Conservation (phyloP, 257 asterid species). For the Vinca minor region DNA sequence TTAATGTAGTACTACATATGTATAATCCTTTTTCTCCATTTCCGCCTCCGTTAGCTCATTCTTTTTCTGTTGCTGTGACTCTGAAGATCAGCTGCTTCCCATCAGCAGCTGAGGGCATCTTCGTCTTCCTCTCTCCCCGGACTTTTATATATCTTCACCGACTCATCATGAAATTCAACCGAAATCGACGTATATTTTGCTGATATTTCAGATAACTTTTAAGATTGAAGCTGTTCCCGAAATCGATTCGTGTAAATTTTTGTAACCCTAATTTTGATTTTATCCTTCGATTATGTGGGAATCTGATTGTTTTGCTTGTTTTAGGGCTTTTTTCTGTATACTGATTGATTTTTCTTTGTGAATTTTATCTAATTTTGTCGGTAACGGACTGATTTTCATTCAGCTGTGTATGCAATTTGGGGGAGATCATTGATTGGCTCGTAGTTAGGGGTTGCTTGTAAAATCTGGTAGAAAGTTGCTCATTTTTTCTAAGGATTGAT, state of each 20-base stretch:
- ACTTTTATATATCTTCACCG: slow-evolving; percentile 1
- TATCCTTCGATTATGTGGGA: slow-evolving; percentile 2
- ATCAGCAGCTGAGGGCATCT: slow-evolving; percentile 12
- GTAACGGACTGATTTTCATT: background rate
- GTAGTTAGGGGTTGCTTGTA: background rate
- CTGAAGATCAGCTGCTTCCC: slow-evolving; percentile 2
- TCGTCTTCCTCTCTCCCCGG: background rate
- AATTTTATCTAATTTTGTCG: slow-evolving; percentile 1
- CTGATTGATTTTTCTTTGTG: slow-evolving; percentile 10
- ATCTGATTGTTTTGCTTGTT: slow-evolving; percentile 17
- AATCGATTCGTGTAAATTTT: background rate
- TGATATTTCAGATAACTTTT: background rate
- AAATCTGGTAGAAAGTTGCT: background rate
- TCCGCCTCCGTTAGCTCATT: background rate
- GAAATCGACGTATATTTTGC: background rate
- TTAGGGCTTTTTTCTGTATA: background rate
- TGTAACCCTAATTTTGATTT: background rate
- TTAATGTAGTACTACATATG: too few relatives aligned
- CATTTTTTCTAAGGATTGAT: background rate
- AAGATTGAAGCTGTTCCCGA: slow-evolving; percentile 12
- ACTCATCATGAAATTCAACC: background rate
- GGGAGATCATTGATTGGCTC: background rate
- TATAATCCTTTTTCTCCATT: background rate
- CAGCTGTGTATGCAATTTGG: background rate
- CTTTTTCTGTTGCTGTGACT: background rate